Base-by-base conservation (phyloP, 2,329 filamentous ascomycete species). In the Penicillium sp. region DNA sequence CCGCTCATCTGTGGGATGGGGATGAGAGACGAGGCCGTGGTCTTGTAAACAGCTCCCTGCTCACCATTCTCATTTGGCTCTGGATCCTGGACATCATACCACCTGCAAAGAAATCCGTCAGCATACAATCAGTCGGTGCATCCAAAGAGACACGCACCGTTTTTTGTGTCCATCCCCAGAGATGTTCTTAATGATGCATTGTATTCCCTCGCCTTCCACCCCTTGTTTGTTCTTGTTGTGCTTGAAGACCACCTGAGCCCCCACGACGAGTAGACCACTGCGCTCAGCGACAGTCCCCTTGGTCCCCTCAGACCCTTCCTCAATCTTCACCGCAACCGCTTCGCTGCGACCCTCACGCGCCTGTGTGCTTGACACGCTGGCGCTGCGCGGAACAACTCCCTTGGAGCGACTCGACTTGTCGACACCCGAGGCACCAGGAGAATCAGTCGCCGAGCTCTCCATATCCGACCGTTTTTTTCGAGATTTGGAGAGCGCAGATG, bases 1-100 rank as follows among this genome's bases (percentile, higher is more conserved):
- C 88, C 77, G 2, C 74, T 84, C 58, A 73, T 77, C 61, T 83
- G 80, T 2, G 89, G 87, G 54, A 94, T 92, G 2, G 87, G 84
- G 44, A 92, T 92, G 80, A 94, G 87, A 67, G 84, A 89, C 67
- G 83, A 86, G 1, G 89, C 89, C 42, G 84, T 87, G 2, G 88
- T 89, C 53, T 85, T 85, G 70, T 89, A 92, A 27, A 80, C 74
- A 15, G 76, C 76, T 2, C 79, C 77, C 64, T 88, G 83, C 63
- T 85, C 86, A 65, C 81, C 85, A 64, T 79, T 84, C 68, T 84
- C 85, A 65, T 91, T 89, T 1, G 89, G 88, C 68, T 91, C 89
- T 27, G 89, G 87, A 67, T 93, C 89, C 64, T 91, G 85, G 23
- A 92, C 89, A 70, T 89, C 88, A 75, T 92, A 92, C 43, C 88